Evolutionary conservation across 352 stramenopile species (phyloP).

Genomic region (Phytophthora europaea): DNA sequence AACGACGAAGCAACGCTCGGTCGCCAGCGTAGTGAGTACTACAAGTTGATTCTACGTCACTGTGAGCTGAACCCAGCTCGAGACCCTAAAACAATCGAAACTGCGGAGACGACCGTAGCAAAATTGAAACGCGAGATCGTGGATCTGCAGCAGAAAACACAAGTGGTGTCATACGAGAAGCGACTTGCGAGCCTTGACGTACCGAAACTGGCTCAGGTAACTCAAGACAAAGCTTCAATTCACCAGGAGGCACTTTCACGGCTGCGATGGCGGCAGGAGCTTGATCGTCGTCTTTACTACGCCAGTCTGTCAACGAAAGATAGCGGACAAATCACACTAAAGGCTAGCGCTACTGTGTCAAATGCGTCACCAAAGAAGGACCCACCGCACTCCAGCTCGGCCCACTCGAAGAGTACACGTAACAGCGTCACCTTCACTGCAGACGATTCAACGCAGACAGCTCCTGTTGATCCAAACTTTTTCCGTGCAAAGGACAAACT

Average conservation of each 20-base stretch:
- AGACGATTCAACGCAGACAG: slow-evolving; percentile 14
- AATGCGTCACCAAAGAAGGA: slow-evolving; percentile 27
- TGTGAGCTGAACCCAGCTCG: slow-evolving; percentile 84
- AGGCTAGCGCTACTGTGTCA: background rate
- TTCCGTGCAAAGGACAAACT: slow-evolving; percentile 76
- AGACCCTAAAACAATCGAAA: slow-evolving; percentile 83
- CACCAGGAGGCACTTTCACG: slow-evolving; percentile 70
- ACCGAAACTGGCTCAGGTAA: slow-evolving; percentile 71
- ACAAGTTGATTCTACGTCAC: slow-evolving; percentile 81
- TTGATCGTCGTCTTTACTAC: slow-evolving; percentile 65
- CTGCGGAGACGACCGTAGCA: slow-evolving; percentile 64
- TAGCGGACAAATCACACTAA: slow-evolving; percentile 1
- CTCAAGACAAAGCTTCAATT: slow-evolving; percentile 74
- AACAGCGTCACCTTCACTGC: slow-evolving; percentile 9
- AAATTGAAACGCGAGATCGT: slow-evolving; percentile 76
- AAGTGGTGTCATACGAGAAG: slow-evolving; percentile 79
- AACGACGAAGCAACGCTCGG: slow-evolving; percentile 71
- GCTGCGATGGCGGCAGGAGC: slow-evolving; percentile 74
- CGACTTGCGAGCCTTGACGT: slow-evolving; percentile 67
- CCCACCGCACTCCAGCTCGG: background rate
- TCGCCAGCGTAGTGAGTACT: slow-evolving; percentile 82
- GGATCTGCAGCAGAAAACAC: slow-evolving; percentile 75
- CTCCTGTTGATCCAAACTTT: slow-evolving; percentile 56
- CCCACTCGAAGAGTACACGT: background rate
- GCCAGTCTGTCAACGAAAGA: slow-evolving; percentile 35